Evolutionary conservation across 352 stramenopile genomes (phyloP).

Genomic region (Globisporangium mamillatum): DNA sequence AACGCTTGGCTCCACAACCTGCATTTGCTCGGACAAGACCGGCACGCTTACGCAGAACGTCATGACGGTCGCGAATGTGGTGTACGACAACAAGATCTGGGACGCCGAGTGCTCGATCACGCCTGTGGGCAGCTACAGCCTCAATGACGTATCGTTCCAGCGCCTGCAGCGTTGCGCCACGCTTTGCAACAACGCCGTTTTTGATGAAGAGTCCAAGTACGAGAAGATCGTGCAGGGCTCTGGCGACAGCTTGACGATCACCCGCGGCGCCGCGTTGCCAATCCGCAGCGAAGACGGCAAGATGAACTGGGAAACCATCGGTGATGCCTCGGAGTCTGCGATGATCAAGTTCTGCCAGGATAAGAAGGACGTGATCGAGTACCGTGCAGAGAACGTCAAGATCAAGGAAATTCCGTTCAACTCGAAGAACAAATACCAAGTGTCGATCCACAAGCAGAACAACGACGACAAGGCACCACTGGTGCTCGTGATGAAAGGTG

Average conservation of each 20-base stretch:
- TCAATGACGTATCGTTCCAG: conserved; percentile 46
- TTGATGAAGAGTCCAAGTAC: conserved; percentile 59
- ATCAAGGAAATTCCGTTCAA: conserved; percentile 86
- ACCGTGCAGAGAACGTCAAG: conserved; percentile 55
- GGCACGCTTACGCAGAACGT: conserved; percentile 93
- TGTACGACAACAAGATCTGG: conserved; percentile 68
- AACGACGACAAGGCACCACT: conserved; percentile 64
- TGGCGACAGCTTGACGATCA: conserved; percentile 16
- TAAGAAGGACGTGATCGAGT: conserved; percentile 72
- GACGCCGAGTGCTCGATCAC: conserved; percentile 81
- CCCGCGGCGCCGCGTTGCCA: conserved; percentile 19
- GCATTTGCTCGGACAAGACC: conserved; percentile 96
- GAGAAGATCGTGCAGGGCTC: conserved; percentile 20
- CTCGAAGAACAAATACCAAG: conserved; percentile 85
- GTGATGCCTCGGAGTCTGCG: conserved; percentile 73
- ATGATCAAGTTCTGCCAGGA: conserved; percentile 88
- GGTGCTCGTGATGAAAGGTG: conserved; percentile 94
- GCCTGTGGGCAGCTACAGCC: conserved; percentile 50
- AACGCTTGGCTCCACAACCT: conserved; percentile 90
- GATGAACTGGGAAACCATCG: conserved; percentile 58
- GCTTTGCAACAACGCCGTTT: conserved; percentile 90
- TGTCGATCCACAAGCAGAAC: conserved; percentile 80
- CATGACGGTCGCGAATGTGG: conserved; percentile 91
- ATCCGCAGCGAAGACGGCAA: conserved; percentile 12
- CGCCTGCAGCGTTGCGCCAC: conserved; percentile 81